Conservation (phyloP, 768 basidiomycete species). For the Rhizopogon vinicolor region DNA sequence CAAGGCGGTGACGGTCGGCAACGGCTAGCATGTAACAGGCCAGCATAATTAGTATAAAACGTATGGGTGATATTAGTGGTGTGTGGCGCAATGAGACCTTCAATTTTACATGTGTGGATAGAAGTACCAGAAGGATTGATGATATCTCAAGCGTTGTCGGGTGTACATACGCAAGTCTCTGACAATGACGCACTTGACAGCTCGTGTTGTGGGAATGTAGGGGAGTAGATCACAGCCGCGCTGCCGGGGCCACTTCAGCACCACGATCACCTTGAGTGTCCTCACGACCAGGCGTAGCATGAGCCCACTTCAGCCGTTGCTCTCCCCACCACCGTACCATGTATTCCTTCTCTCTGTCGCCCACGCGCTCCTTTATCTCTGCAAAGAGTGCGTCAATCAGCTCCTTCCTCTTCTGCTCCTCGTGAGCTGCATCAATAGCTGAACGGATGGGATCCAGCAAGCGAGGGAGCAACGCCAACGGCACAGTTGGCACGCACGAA, state of each 20-base stretch:
- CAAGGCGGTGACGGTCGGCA: too few species aligned
- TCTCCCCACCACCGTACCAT: slow-evolving; percentile 74
- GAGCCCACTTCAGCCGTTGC: slow-evolving; percentile 25
- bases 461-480: slow-evolving; percentile 49
- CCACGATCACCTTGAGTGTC: background rate
- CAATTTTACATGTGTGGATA: background rate
- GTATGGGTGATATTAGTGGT: too few species aligned
- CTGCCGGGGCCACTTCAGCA: background rate
- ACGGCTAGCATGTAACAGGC: too few species aligned
- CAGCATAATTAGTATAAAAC: too few species aligned
- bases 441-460: slow-evolving; percentile 46
- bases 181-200: background rate
- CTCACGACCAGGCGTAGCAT: background rate
- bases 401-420: slow-evolving; percentile 31
- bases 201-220: too few species aligned
- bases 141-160: background rate
- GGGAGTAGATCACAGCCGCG: background rate
- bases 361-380: slow-evolving; percentile 60
- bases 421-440: slow-evolving; percentile 26
- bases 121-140: background rate
- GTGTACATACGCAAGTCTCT: background rate
- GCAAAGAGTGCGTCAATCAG: slow-evolving; percentile 55
- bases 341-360: slow-evolving; percentile 65
- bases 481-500: slow-evolving; percentile 60
- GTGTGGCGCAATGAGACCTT: background rate